Evolutionary conservation across 1,284 basidiomycete species (phyloP).

Genomic region (Neonothopanus nambi): DNA sequence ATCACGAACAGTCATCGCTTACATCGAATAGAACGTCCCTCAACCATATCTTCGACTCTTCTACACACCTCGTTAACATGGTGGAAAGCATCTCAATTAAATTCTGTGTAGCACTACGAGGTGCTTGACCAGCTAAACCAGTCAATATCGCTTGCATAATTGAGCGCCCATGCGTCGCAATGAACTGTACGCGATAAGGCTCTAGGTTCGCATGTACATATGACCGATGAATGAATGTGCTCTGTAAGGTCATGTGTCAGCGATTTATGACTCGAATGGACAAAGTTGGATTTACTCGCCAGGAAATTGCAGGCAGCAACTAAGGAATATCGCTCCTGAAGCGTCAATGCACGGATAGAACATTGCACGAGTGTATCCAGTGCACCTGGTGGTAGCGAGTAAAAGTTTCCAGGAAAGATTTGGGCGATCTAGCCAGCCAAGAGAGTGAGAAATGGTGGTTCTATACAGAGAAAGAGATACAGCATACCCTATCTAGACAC

Average conservation of each 20-base stretch:
- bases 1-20: constrained; percentile 23
- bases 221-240: constrained; percentile 62
- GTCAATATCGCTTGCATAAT: constrained; percentile 73
- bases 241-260: constrained; percentile 34
- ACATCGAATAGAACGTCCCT: constrained; percentile 71
- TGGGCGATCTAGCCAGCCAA: constrained; percentile 60
- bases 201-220: constrained; percentile 49
- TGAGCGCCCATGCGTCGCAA: constrained; percentile 63
- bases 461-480: background rate
- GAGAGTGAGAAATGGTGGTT: background rate
- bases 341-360: constrained; percentile 64
- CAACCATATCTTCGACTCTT: constrained; percentile 68
- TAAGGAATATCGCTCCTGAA: constrained; percentile 87
- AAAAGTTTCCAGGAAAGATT: constrained; percentile 73
- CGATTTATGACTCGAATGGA: background rate
- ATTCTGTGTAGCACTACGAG: constrained; percentile 81
- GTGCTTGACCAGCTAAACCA: constrained; percentile 81
- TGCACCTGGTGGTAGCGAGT: constrained; percentile 63
- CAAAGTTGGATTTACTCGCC: constrained; percentile 45
- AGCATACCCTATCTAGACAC: constrained; percentile 68
- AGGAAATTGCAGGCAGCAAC: constrained; percentile 82
- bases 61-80: constrained; percentile 56
- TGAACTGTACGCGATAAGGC: constrained; percentile 33
- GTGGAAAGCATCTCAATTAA: constrained; percentile 77
- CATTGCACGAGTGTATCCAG: constrained; percentile 76